Percentiles rank a stretch among this genome's conserved stretches.
phyloP scores from a whole-genome alignment of 495 filamentous ascomycete genomes.

The Patellaria atrata region DNA sequence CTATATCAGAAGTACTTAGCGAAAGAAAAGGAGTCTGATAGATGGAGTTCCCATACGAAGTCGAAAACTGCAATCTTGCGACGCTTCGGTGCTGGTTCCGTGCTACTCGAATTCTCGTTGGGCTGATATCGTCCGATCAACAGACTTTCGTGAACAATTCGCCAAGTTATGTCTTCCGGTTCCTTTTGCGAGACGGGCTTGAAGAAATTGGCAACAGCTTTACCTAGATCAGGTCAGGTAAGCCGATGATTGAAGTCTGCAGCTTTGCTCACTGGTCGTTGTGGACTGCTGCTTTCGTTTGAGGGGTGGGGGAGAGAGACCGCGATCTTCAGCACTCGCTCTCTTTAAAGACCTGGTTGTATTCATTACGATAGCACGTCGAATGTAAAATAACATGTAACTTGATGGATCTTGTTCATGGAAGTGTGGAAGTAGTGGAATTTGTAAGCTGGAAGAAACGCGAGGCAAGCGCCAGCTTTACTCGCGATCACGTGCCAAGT shows the following conservation, averaged over 20 bases:
- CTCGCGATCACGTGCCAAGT: too few species aligned
- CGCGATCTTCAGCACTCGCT: constrained; percentile 19
- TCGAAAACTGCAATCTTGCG: constrained; percentile 80
- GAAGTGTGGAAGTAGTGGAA: too few species aligned
- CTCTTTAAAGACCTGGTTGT: constrained; percentile 14
- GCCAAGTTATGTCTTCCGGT: constrained; percentile 65
- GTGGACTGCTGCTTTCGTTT: constrained; percentile 50
- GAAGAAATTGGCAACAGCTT: constrained; percentile 70
- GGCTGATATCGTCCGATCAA: constrained; percentile 56
- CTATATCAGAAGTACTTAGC: constrained; percentile 28
- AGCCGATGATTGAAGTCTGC: not conserved
- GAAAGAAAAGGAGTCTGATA: constrained; percentile 3
- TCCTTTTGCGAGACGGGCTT: constrained; percentile 75
- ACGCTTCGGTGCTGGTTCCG: constrained; percentile 12
- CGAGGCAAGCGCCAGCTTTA: too few species aligned
- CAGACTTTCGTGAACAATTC: constrained; percentile 49
- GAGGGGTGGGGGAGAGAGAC: constrained; percentile 44
- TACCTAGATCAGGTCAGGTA: constrained; percentile 32
- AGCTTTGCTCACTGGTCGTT: constrained; percentile 48
- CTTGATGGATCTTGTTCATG: too few species aligned
- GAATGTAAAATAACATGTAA: too few species aligned
- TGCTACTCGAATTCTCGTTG: constrained; percentile 24
- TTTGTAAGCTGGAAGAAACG: too few species aligned
- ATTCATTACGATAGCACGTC: too few species aligned
- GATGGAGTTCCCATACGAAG: constrained; percentile 49